These are phyloP conservation scores for Fusarium denticulatum DNA, from an alignment of 2,329 filamentous ascomycete genomes.

Conservation along the genomic window DNA sequence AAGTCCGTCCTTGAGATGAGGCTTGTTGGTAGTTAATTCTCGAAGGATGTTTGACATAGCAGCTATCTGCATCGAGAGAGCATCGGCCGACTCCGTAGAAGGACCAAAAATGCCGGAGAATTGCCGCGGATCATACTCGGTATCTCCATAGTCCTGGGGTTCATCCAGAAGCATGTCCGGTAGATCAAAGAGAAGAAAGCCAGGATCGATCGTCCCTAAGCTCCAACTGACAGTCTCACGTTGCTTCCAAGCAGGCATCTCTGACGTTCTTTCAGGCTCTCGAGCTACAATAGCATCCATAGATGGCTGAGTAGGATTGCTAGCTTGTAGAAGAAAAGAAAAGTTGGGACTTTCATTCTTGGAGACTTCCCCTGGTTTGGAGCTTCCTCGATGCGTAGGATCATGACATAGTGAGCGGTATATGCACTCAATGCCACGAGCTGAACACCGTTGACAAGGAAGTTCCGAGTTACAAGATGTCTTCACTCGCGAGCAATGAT, in stretches of 20 bases:
- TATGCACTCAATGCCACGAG: background rate
- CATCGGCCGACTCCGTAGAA: background rate
- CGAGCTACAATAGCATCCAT: slow-evolving; percentile 4
- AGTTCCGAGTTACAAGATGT: background rate
- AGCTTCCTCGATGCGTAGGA: background rate
- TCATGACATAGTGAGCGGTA: slow-evolving; percentile 24
- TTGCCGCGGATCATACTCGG: accelerated
- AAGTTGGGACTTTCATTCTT: background rate
- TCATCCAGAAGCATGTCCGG: slow-evolving; percentile 18
- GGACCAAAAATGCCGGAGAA: background rate
- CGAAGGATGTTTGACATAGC: background rate
- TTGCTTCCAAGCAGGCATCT: slow-evolving; percentile 3
- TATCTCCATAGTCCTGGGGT: background rate
- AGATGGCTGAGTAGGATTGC: background rate
- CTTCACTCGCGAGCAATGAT: background rate
- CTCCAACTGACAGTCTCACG: background rate
- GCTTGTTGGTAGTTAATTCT: background rate
- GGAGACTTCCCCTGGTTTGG: too few species aligned
- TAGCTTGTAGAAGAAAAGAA: slow-evolving; percentile 10
- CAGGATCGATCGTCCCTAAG: slow-evolving; percentile 6
- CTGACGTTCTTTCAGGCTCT: slow-evolving; percentile 15
- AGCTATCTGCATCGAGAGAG: background rate
- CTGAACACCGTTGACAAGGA: slow-evolving; percentile 13
- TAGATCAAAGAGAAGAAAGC: slow-evolving; percentile 11
- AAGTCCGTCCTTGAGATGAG: background rate